A percentile compares a stretch with the other conserved stretches of the same genome.
phyloP scores from a whole-genome alignment of 805 yeast genomes.

The Hanseniaspora singularis region DNA sequence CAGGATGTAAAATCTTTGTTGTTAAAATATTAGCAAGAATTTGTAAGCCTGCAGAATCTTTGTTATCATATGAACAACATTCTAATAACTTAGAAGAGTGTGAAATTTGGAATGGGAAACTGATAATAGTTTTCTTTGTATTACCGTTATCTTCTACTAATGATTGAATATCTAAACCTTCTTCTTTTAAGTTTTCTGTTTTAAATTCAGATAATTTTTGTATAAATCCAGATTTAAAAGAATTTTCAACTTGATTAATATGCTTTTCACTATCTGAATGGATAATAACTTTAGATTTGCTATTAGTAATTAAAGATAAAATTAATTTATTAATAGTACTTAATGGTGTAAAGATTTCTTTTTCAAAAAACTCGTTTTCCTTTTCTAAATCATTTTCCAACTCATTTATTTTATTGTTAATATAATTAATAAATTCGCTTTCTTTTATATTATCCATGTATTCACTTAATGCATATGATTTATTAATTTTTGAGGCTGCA shows the following conservation, averaged over 20 bases:
- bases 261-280: slow-evolving; percentile 43
- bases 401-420: slow-evolving; percentile 33
- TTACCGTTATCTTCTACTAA: slow-evolving; percentile 17
- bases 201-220: not conserved
- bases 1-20: slow-evolving; percentile 74
- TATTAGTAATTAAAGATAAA: slow-evolving; percentile 21
- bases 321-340: slow-evolving; percentile 38
- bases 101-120: slow-evolving; percentile 79
- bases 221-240: not conserved
- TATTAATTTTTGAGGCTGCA: slow-evolving; percentile 53
- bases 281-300: slow-evolving; percentile 34
- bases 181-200: too few species aligned
- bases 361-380: slow-evolving; percentile 51
- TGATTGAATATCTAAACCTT: not conserved
- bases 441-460: slow-evolving; percentile 64
- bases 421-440: slow-evolving; percentile 50
- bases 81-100: slow-evolving; percentile 57
- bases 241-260: slow-evolving; percentile 19
- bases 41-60: slow-evolving; percentile 78
- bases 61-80: slow-evolving; percentile 55
- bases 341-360: slow-evolving; percentile 28
- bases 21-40: slow-evolving; percentile 69
- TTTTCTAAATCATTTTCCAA: slow-evolving; percentile 39
- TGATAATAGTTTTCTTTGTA: slow-evolving; percentile 37
- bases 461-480: slow-evolving; percentile 51